Conservation (phyloP, 2,329 filamentous ascomycete species). For the Curvularia hawaiiensis region DNA sequence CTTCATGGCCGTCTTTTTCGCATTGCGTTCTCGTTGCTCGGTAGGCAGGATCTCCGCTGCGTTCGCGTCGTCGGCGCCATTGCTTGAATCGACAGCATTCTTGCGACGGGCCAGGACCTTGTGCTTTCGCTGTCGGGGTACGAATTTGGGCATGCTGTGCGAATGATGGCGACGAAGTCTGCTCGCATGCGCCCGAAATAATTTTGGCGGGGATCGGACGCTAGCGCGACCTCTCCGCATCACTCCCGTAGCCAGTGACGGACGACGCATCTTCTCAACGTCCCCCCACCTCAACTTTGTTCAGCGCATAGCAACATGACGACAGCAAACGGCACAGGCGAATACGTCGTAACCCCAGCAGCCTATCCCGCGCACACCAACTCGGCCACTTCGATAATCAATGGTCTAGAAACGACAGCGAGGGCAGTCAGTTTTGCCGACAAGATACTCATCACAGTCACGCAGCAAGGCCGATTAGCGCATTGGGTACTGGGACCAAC, state of each 20-base stretch:
- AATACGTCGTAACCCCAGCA: conserved; percentile 42
- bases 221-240: conserved; percentile 25
- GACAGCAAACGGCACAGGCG: conserved; percentile 13
- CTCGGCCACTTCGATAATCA: conserved; percentile 62
- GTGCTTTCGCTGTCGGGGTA: conserved; percentile 64
- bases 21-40: conserved; percentile 60
- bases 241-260: conserved; percentile 20
- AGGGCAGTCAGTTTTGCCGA: conserved; percentile 78
- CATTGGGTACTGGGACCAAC: conserved; percentile 75
- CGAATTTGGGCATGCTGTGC: conserved; percentile 46
- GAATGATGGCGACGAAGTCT: conserved; percentile 16
- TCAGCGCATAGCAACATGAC: conserved; percentile 12
- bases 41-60: conserved; percentile 52
- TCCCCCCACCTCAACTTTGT: neutral
- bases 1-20: conserved; percentile 57
- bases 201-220: conserved; percentile 43
- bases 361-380: conserved; percentile 72
- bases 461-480: conserved; percentile 80
- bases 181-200: conserved; percentile 32
- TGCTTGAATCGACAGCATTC: conserved; percentile 39
- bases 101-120: conserved; percentile 68
- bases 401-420: conserved; percentile 73
- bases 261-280: neutral
- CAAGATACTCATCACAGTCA: conserved; percentile 88
- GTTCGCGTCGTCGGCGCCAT: conserved; percentile 59